Base-by-base conservation (phyloP, 1,139 yeast genomes). In the Scheffersomyces segobiensis region DNA sequence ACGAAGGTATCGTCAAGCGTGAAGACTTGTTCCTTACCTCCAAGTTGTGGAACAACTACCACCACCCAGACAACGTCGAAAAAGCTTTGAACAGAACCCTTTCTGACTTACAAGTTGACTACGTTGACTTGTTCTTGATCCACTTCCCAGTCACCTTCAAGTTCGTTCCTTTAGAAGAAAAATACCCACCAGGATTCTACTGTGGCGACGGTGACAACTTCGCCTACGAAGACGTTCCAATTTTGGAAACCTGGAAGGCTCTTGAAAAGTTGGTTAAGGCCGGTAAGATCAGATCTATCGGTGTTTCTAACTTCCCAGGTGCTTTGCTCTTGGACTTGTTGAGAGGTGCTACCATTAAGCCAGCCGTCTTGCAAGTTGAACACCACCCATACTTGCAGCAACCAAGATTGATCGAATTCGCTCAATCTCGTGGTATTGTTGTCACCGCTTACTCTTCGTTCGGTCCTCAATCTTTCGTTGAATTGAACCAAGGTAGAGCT, bases 341-440 rank as follows among this genome's bases (percentile, higher is more conserved):
- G 62, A 85, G 92, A 71, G 86, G 87, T 60, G 88, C 90, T 63
- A 84, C 79, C 66, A 86, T 91, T 70, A 84, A 80, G 67, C 97
- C 98, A 55, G 90, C 89, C 56, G 92, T 85, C 57, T 82, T 90
- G 67, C 97, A 93, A 77, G 89, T 93, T 71, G 98, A 93, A 79
- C 95, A 90, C 76, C 97, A 92, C 74, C 97, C 97, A 65, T 92
- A 91, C 80, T 82, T 92, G 73, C 91, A 89, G 65, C 97, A 92
- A 77, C 84, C 84, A 60, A 80, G 80, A 64, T 80, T 91, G 71
- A 74, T 91, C 62, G 82, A 87, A 65, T 90, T 77, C 69, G 90
- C 84, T 62, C 85, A 89, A 72, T 67, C 76, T 52, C 75, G 84
- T 65, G 87, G 84, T 53, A 85, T 92, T 68, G 88, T 87, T 59